These are phyloP conservation scores for Mucor indicus DNA, from an alignment of 371 early-diverging fungal genomes.

Conservation along the genomic window DNA sequence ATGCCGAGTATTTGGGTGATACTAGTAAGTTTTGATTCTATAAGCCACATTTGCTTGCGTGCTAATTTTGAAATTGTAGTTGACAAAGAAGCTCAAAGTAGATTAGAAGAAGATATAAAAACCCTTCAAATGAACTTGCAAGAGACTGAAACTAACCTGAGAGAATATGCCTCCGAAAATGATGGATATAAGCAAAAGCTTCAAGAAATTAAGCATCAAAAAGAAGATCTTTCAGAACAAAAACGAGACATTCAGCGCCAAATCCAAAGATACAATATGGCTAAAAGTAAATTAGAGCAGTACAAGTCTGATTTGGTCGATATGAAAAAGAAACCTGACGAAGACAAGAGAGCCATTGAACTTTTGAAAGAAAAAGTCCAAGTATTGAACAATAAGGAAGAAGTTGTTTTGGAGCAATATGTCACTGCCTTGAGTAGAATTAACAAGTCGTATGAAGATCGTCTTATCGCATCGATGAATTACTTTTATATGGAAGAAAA, in stretches of 20 bases:
- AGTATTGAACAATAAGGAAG: background rate
- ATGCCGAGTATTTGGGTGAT: constrained; percentile 41
- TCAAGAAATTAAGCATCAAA: constrained; percentile 26
- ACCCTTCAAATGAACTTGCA: constrained; percentile 3
- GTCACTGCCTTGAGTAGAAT: background rate
- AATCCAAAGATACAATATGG: constrained; percentile 7
- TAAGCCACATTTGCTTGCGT: background rate
- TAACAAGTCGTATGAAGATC: background rate
- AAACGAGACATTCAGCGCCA: constrained; percentile 18
- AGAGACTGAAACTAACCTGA: constrained; percentile 37
- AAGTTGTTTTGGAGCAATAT: background rate
- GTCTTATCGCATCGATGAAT: background rate
- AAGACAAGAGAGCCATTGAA: background rate
- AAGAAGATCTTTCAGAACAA: constrained; percentile 28
- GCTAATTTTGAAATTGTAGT: constrained; percentile 7
- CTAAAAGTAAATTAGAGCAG: background rate
- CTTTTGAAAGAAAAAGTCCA: background rate
- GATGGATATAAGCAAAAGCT: constrained; percentile 19
- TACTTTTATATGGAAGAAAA: background rate
- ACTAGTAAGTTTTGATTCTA: constrained; percentile 35
- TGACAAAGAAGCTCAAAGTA: constrained; percentile 22
- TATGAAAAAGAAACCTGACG: constrained; percentile 6
- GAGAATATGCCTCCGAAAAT: constrained; percentile 21
- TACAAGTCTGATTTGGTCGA: background rate
- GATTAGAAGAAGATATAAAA: constrained; percentile 8